phyloP scores from a whole-genome alignment of 306 rosid species.

The Cercis canadensis region DNA sequence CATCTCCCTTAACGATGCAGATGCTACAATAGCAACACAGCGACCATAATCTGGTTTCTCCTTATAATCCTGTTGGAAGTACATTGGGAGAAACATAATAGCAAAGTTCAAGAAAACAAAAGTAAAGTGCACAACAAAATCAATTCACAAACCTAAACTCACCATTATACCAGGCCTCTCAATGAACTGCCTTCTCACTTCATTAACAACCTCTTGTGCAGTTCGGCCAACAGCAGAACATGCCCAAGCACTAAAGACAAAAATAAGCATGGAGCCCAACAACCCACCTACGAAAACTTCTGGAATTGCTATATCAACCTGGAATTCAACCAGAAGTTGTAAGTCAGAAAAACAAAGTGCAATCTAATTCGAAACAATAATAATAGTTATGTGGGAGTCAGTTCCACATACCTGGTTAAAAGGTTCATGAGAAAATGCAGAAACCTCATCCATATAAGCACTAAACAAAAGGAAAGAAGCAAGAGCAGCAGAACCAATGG shows the following conservation, averaged over 20 bases:
- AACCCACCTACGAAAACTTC: conserved; percentile 93
- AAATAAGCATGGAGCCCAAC: conserved; percentile 98
- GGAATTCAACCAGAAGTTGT: conserved; percentile 38
- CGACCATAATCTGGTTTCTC: conserved; percentile 98
- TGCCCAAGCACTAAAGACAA: conserved; percentile 94
- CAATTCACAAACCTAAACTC: conserved; percentile 48
- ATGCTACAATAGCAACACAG: conserved; percentile 97
- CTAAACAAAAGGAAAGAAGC: conserved; percentile 98
- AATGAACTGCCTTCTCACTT: conserved; percentile 97
- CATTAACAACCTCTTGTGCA: conserved; percentile 98
- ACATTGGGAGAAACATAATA: conserved; percentile 1
- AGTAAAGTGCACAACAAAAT: conserved; percentile 15
- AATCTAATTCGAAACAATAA: conserved; percentile 10
- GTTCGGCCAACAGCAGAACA: conserved; percentile 98
- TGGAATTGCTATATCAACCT: conserved; percentile 99
- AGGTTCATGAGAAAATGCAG: conserved; percentile 74
- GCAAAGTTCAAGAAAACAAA: conserved; percentile 20
- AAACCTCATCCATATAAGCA: conserved; percentile 98
- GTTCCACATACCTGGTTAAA: conserved; percentile 77
- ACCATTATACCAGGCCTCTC: conserved; percentile 99
- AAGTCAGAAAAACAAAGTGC: conserved; percentile 31
- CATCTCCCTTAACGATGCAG: conserved; percentile 96
- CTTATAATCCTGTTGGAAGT: conserved; percentile 72
- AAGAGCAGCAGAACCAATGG: conserved; percentile 98
- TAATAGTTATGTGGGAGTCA: conserved; percentile 10